Evolutionary conservation across 257 asterid species (phyloP).

Genomic region (Nicotiana attenuata): DNA sequence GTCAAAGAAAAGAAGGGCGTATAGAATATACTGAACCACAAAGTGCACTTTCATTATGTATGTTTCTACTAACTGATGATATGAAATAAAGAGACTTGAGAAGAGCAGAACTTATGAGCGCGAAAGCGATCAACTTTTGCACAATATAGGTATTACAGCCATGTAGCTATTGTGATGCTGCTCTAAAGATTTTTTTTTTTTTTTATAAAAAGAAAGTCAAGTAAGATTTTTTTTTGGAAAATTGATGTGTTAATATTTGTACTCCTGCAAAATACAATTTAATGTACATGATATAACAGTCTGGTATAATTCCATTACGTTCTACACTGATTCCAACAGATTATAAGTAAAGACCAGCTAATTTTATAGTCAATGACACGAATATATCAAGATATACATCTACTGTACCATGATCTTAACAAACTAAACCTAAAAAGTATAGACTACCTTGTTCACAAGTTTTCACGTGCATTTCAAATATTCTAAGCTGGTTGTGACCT

Average conservation of each 20-base stretch:
- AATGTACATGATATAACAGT: background rate
- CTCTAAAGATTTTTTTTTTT: background rate
- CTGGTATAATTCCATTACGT: background rate
- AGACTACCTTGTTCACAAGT: background rate
- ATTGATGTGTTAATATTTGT: constrained; percentile 1
- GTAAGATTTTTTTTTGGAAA: background rate
- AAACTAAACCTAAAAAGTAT: background rate
- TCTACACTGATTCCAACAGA: background rate
- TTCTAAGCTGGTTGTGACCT: background rate
- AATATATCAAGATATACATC: background rate
- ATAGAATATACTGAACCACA: background rate
- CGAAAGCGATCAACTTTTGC: background rate
- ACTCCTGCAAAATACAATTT: background rate
- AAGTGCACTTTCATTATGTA: background rate
- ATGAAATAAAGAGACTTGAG: background rate
- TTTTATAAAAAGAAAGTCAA: background rate
- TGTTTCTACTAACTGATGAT: background rate
- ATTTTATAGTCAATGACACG: background rate
- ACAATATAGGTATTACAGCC: background rate
- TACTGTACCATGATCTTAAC: background rate
- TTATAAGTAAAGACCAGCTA: background rate
- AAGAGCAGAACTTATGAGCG: background rate
- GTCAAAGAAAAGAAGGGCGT: constrained; percentile 6
- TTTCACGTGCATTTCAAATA: background rate
- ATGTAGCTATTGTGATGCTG: background rate